A percentile compares a stretch with the other conserved stretches of the same genome.
Conservation (phyloP, 768 basidiomycete species). For the Pisolithus marmoratus region DNA sequence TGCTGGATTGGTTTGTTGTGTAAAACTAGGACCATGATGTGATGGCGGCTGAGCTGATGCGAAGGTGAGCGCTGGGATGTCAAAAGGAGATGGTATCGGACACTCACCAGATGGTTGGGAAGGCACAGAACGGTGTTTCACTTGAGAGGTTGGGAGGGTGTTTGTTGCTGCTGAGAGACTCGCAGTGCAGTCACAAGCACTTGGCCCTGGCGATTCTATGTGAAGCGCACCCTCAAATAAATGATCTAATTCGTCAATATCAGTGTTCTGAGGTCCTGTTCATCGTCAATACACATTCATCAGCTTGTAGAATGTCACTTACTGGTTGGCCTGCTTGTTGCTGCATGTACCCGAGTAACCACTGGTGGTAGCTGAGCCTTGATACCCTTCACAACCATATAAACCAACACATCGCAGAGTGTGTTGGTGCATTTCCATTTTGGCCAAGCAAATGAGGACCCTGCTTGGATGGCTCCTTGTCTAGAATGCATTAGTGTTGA, state of each 20-base stretch:
- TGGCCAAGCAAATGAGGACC: not conserved
- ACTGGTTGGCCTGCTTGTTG: not conserved
- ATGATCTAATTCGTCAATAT: not conserved
- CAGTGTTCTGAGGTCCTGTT: not conserved
- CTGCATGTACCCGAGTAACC: too few species aligned
- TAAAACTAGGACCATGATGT: not conserved
- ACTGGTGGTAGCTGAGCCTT: not conserved
- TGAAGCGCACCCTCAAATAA: not conserved
- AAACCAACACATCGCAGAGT: not conserved
- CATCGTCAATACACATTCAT: not conserved
- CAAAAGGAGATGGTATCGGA: too few species aligned
- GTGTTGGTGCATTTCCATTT: not conserved
- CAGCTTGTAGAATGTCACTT: not conserved
- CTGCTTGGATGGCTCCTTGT: not conserved
- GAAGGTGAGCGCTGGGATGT: too few species aligned
- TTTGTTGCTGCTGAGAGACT: too few species aligned
- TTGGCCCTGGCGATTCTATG: too few species aligned
- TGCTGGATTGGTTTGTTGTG: not conserved
- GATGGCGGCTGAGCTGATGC: too few species aligned
- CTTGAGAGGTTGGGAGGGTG: too few species aligned
- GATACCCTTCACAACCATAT: not conserved
- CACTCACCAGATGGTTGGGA: too few species aligned
- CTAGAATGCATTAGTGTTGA: not conserved
- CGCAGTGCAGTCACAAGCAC: too few species aligned
- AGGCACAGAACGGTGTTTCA: too few species aligned